These are phyloP conservation scores for Parietaria judaica DNA, from an alignment of 306 rosid species.

Conservation along the genomic window DNA sequence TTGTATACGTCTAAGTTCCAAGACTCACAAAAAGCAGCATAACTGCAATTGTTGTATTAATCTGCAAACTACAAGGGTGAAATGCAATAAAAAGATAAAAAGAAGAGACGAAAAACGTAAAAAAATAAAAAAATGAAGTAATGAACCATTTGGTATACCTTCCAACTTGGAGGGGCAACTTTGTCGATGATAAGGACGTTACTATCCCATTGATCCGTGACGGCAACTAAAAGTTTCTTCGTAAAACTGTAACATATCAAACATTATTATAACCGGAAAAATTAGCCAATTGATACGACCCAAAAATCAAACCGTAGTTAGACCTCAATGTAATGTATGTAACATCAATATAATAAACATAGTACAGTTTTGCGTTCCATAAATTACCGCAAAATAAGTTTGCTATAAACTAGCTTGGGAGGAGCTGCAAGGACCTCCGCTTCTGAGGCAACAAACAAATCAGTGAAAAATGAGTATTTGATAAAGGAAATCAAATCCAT, in stretches of 20 bases:
- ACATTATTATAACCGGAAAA: too few species aligned
- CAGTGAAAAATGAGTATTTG: too few species aligned
- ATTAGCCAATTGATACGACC: too few species aligned
- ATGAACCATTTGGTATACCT: slow-evolving; percentile 34
- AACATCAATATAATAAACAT: background rate
- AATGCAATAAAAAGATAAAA: background rate
- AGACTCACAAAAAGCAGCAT: too few species aligned
- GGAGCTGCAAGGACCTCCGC: slow-evolving; percentile 90
- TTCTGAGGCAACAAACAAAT: slow-evolving; percentile 43
- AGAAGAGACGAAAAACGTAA: background rate
- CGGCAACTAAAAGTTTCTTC: slow-evolving; percentile 78
- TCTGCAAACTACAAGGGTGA: background rate
- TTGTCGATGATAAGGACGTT: slow-evolving; percentile 56
- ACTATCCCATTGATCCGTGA: slow-evolving; percentile 68
- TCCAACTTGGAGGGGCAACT: slow-evolving; percentile 78
- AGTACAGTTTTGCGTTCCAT: background rate
- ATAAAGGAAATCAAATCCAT: too few species aligned
- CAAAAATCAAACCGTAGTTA: slow-evolving; percentile 1
- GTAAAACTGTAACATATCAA: slow-evolving; percentile 47
- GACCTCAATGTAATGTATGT: background rate
- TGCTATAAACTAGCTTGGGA: slow-evolving; percentile 86
- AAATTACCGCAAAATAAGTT: slow-evolving; percentile 67
- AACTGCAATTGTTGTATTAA: background rate
- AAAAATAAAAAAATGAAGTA: slow-evolving; percentile 2
- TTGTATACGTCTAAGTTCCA: too few species aligned